Conservation (phyloP, 768 basidiomycete species). For the Melanogaster broomeanus region DNA sequence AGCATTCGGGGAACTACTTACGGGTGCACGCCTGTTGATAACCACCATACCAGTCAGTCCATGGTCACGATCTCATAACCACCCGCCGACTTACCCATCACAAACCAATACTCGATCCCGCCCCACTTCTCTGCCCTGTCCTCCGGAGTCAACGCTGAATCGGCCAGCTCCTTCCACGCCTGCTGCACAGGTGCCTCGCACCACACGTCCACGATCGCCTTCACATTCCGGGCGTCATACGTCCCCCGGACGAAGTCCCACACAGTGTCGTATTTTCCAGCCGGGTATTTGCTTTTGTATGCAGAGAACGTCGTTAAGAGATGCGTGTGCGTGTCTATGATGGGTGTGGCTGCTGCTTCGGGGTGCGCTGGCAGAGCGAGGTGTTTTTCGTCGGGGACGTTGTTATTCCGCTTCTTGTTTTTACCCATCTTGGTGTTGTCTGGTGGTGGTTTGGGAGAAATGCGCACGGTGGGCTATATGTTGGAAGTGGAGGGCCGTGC, state of each 20-base stretch:
- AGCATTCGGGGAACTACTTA: constrained; percentile 35
- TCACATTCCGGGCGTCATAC: constrained; percentile 57
- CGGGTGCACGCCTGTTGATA: constrained; percentile 66
- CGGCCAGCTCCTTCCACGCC: constrained; percentile 70
- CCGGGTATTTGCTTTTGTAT: constrained; percentile 64
- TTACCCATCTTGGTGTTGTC: constrained; percentile 37
- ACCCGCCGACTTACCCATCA: constrained; percentile 57
- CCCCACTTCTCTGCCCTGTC: constrained; percentile 58
- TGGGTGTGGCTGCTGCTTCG: constrained; percentile 29
- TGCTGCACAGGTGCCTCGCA: constrained; percentile 75
- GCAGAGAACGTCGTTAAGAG: constrained; percentile 69
- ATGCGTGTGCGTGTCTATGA: constrained; percentile 88
- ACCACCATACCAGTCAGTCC: neutral
- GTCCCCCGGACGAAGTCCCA: constrained; percentile 68
- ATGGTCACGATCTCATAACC: neutral
- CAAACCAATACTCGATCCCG: constrained; percentile 79
- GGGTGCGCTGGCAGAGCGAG: constrained; percentile 34
- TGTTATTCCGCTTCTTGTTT: constrained; percentile 36
- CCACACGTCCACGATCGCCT: constrained; percentile 83
- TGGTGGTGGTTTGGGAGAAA: constrained; percentile 34
- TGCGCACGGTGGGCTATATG: constrained; percentile 40
- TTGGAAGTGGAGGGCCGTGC: constrained; percentile 34
- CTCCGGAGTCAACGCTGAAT: constrained; percentile 57
- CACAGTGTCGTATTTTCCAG: constrained; percentile 53
- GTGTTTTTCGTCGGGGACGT: constrained; percentile 33